These are phyloP conservation scores for Xylaria sp. DNA, from an alignment of 2,329 filamentous ascomycete species.

Conservation along the genomic window DNA sequence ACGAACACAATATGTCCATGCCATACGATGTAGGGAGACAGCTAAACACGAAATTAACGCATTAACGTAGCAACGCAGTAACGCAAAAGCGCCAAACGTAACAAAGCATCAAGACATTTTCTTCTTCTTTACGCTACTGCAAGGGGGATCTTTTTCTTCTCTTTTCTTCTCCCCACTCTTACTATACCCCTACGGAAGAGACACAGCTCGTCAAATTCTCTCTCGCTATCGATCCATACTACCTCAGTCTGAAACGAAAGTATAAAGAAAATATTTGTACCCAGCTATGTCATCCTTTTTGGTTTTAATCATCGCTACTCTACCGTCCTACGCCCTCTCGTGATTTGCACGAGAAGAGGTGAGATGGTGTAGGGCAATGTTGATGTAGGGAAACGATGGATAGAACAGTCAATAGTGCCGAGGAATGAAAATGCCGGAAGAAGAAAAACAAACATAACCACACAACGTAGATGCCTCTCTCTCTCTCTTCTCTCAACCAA, in stretches of 20 bases:
- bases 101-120: neutral
- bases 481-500: neutral
- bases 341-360: neutral
- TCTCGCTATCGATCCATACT: neutral
- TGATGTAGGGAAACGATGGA: constrained; percentile 8
- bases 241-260: constrained; percentile 4
- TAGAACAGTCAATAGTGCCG: constrained; percentile 10
- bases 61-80: neutral
- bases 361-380: neutral
- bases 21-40: neutral
- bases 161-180: neutral
- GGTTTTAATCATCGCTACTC: neutral
- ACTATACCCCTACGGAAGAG: neutral
- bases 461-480: neutral
- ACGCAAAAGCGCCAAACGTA: neutral
- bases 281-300: neutral
- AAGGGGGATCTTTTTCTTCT: neutral
- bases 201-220: constrained; percentile 2
- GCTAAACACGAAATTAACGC: neutral
- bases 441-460: neutral
- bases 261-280: neutral
- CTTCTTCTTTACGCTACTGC: constrained; percentile 13
- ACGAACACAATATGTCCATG: neutral
- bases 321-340: no score
- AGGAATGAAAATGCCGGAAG: constrained; percentile 6